Percentiles rank a stretch among this genome's conserved stretches.
phyloP scores from a whole-genome alignment of 805 yeast species.

The Pichia eremophila region DNA sequence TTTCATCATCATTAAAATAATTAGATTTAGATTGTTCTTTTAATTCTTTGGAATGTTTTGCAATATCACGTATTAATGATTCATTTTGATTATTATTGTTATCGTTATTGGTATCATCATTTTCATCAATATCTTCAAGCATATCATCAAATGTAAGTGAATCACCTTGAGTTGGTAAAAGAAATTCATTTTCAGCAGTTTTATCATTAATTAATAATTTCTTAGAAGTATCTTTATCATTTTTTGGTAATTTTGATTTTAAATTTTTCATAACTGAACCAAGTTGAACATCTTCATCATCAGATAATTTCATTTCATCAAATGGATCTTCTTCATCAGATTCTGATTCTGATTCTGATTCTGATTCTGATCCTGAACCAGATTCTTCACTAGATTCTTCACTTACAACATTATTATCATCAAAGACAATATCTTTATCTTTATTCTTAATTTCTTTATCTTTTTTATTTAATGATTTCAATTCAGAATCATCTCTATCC shows the following conservation, averaged over 20 bases:
- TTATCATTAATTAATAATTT: constrained; percentile 43
- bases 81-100: constrained; percentile 25
- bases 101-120: constrained; percentile 20
- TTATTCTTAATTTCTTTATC: background rate
- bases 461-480: background rate
- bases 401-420: constrained; percentile 17
- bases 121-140: constrained; percentile 51
- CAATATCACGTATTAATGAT: constrained; percentile 32
- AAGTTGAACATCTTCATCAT: constrained; percentile 41
- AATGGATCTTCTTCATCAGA: constrained; percentile 20
- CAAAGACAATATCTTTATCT: constrained; percentile 14
- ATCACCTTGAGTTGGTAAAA: constrained; percentile 51
- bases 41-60: constrained; percentile 25
- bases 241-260: constrained; percentile 25
- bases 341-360: constrained; percentile 13
- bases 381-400: constrained; percentile 19
- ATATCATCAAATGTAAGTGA: constrained; percentile 64
- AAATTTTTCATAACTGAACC: constrained; percentile 36
- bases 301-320: constrained; percentile 19
- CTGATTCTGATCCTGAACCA: constrained; percentile 9
- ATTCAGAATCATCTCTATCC: constrained; percentile 66
- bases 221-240: constrained; percentile 26
- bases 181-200: constrained; percentile 59
- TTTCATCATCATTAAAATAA: constrained; percentile 19
- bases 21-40: constrained; percentile 5